Conservation (phyloP, 1,284 basidiomycete species). For the Ustilago vetiveriae region DNA sequence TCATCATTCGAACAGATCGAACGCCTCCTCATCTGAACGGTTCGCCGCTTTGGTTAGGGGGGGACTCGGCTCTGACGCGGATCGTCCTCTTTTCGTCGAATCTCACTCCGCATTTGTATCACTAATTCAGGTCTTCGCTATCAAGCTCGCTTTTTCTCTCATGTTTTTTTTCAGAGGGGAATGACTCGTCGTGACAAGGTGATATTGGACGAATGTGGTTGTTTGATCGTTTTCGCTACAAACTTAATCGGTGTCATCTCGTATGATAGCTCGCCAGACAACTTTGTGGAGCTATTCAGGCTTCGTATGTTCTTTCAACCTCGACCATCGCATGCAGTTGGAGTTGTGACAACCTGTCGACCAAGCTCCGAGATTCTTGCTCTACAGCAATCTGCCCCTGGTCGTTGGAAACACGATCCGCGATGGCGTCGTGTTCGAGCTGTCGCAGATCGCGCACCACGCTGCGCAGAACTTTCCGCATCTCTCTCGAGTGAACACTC, state of each 20-base stretch:
- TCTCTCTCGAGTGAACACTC: constrained; percentile 1
- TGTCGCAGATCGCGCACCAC: constrained; percentile 15
- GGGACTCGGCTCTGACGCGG: constrained; percentile 7
- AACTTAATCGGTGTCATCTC: too few relatives aligned
- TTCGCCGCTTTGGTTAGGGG: constrained; percentile 1
- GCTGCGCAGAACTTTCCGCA: constrained; percentile 17
- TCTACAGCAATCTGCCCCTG: not conserved
- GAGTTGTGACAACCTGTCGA: constrained; percentile 10
- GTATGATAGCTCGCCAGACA: too few relatives aligned
- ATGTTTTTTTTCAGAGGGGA: not conserved
- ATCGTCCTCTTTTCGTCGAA: constrained; percentile 5
- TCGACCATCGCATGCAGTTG: constrained; percentile 13
- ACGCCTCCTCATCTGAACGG: constrained; percentile 57
- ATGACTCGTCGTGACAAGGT: too few relatives aligned
- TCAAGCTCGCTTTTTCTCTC: not conserved
- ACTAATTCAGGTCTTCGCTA: constrained; percentile 20
- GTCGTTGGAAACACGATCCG: not conserved
- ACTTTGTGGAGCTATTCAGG: not conserved
- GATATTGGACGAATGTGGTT: too few relatives aligned
- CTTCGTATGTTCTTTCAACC: constrained; percentile 8
- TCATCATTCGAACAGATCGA: constrained; percentile 50
- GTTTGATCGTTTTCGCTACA: too few relatives aligned
- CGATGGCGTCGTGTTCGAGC: not conserved
- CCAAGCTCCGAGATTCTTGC: not conserved
- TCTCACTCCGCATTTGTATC: constrained; percentile 22